Evolutionary conservation across 2,329 filamentous ascomycete genomes (phyloP).

Genomic region (Nannizzia gypsea): DNA sequence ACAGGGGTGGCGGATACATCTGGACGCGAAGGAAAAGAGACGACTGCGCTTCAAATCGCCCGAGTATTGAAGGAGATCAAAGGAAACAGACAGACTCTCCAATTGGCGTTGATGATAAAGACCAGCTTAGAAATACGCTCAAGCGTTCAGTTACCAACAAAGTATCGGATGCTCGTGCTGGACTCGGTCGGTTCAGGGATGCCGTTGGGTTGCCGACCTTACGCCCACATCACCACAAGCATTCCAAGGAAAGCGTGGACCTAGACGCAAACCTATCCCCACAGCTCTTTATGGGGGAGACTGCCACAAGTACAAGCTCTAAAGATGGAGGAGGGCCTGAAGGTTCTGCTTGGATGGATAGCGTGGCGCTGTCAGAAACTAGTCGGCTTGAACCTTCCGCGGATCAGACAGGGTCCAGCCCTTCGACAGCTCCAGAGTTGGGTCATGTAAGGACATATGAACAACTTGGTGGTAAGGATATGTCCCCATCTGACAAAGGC

Average conservation of each 20-base stretch:
- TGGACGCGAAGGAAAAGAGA: slow-evolving; percentile 33
- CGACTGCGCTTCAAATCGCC: slow-evolving; percentile 22
- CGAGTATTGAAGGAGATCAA: slow-evolving; percentile 22
- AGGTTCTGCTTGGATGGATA: not conserved
- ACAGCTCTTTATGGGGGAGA: not conserved
- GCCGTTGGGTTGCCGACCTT: slow-evolving; percentile 50
- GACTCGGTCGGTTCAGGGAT: slow-evolving; percentile 75
- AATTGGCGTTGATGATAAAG: slow-evolving; percentile 26
- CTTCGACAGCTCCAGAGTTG: not conserved
- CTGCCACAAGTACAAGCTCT: not conserved
- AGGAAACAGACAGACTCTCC: slow-evolving; percentile 23
- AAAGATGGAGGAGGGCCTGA: not conserved
- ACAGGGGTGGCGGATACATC: slow-evolving; percentile 36
- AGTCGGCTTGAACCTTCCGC: not conserved
- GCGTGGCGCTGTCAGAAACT: not conserved
- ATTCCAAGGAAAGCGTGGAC: slow-evolving; percentile 26
- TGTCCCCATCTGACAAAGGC: not conserved
- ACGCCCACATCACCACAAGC: slow-evolving; percentile 31
- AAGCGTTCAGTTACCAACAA: slow-evolving; percentile 71
- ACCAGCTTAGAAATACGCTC: slow-evolving; percentile 48
- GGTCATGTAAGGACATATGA: not conserved
- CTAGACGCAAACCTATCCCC: slow-evolving; percentile 13
- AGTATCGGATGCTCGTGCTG: slow-evolving; percentile 68
- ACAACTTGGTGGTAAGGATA: not conserved
- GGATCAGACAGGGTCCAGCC: not conserved